Percentiles rank a stretch among this genome's conserved stretches.
These are phyloP conservation scores for Thraustotheca clavata DNA, from an alignment of 352 stramenopile species.

Conservation along the genomic window DNA sequence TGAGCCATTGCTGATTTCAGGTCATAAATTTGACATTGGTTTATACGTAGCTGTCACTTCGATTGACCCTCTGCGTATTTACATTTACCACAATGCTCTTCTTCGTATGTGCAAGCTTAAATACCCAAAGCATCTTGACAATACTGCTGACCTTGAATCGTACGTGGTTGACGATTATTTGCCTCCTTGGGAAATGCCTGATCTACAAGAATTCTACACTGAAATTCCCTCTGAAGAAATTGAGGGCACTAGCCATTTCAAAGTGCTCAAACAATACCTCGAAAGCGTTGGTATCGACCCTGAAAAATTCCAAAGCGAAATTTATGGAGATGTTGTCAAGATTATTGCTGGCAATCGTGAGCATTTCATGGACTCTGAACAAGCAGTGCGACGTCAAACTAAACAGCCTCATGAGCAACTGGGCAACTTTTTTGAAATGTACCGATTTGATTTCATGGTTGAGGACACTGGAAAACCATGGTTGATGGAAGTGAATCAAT, in stretches of 20 bases:
- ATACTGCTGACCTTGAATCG: constrained; percentile 30
- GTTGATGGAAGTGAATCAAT: constrained; percentile 82
- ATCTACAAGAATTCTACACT: constrained; percentile 49
- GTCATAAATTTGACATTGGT: constrained; percentile 78
- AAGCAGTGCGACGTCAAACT: constrained; percentile 27
- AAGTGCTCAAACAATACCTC: constrained; percentile 60
- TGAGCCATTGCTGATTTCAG: constrained; percentile 78
- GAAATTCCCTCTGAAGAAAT: constrained; percentile 50
- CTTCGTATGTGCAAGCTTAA: constrained; percentile 56
- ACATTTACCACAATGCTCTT: constrained; percentile 65
- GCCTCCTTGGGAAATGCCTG: constrained; percentile 58
- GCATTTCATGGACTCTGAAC: constrained; percentile 29
- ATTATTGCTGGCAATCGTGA: constrained; percentile 46
- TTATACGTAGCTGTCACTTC: constrained; percentile 84
- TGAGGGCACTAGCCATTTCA: constrained; percentile 58
- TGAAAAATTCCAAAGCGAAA: constrained; percentile 49
- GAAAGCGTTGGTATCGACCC: constrained; percentile 48
- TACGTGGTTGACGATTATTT: constrained; percentile 68
- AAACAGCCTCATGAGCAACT: constrained; percentile 31
- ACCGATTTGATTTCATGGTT: constrained; percentile 94
- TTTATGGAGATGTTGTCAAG: constrained; percentile 50
- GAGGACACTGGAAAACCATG: constrained; percentile 89
- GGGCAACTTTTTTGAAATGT: constrained; percentile 89
- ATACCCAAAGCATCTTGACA: constrained; percentile 40
- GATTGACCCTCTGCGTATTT: constrained; percentile 74